A percentile compares a stretch with the other conserved stretches of the same genome.
Evolutionary conservation across 2,329 filamentous ascomycete species (phyloP).

Genomic region (Pestalotiopsis sp.): DNA sequence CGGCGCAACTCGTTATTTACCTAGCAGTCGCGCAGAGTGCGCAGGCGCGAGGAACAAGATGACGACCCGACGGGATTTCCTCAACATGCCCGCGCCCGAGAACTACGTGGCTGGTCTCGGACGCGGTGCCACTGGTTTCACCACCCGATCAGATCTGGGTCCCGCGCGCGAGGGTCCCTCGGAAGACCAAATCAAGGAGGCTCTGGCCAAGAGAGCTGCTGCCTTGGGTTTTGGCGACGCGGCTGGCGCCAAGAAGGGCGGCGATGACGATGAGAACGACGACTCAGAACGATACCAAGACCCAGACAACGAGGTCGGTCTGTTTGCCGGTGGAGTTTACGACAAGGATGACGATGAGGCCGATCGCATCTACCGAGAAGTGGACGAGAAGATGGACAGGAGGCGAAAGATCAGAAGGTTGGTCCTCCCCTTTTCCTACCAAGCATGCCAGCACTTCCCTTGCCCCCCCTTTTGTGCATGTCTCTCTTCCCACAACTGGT

Average conservation of each 20-base stretch:
- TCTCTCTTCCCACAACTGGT: conserved; percentile 46
- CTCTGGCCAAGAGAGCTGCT: conserved; percentile 88
- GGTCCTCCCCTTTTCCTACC: conserved; percentile 43
- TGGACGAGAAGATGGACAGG: conserved; percentile 96
- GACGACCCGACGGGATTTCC: conserved; percentile 74
- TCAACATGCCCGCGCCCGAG: conserved; percentile 81
- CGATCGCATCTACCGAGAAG: conserved; percentile 90
- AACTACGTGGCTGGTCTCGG: conserved; percentile 96
- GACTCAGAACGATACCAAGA: conserved; percentile 87
- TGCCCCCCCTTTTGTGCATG: neutral
- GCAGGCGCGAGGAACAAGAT: conserved; percentile 34
- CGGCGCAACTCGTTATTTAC: neutral
- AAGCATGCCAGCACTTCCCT: neutral
- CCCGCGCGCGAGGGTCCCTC: conserved; percentile 93
- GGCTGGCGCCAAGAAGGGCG: conserved; percentile 61
- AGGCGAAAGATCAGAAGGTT: conserved; percentile 84
- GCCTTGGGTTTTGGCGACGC: conserved; percentile 71
- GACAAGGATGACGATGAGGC: conserved; percentile 98
- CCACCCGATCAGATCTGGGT: conserved; percentile 92
- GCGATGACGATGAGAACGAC: conserved; percentile 67
- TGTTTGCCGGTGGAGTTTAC: conserved; percentile 94
- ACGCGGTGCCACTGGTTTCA: conserved; percentile 97
- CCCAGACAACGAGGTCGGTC: conserved; percentile 92
- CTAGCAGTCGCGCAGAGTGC: conserved; percentile 6
- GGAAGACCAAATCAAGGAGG: conserved; percentile 98